Evolutionary conservation across 2,329 filamentous ascomycete species (phyloP), one percentile per base, ranked within the genome.

Genomic region (Diaporthe longicolla): DNA sequence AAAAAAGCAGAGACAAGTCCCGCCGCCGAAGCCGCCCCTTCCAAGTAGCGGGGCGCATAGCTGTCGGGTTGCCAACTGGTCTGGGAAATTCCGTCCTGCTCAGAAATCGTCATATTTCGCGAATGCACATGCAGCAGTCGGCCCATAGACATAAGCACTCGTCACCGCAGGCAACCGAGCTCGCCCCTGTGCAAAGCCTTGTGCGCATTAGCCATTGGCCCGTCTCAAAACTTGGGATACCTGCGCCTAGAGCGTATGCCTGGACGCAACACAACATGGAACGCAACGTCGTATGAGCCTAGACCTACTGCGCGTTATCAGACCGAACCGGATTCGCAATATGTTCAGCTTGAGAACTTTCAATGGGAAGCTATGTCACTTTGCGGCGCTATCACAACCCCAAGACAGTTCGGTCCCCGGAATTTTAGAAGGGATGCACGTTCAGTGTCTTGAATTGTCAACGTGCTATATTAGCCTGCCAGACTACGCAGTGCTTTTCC

Each of bases 261-360:
- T 52, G 32, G 48, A 26, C 32, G n/a, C n/a, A 10, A n/a, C 63
- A 68, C 63, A n/a, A 68, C 48, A 54, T 15, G 21, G 19, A n/a
- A n/a, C 19, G 45, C 17, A 13, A 68, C 4, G 13, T 40, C 13
- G 48, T 68, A 24, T 40, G 32, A 40, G 40, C 17, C 59, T 5
- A 26, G 32, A 26, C 32, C 19, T 26, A 6, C 29, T 37, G 21
- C 52, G 9, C 29, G 48, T 50, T 54, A 29, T 11, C 19, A 40
- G n/a, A 13, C n/a, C 26, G 7, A 40, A 9, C 19, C 13, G 32
- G 63, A 40, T 21, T 29, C 26, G n/a, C 5, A 15, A n/a, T 7
- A 48, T 48, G 15, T 24, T 24, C 10, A 8, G 4, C 29, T 66
- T 26, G 63, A 13, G 8, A 24, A 0, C 7, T 26, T 19, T 21